Base-by-base conservation (phyloP, 2,329 filamentous ascomycete genomes). In the Talaromyces albobiverticillius region DNA sequence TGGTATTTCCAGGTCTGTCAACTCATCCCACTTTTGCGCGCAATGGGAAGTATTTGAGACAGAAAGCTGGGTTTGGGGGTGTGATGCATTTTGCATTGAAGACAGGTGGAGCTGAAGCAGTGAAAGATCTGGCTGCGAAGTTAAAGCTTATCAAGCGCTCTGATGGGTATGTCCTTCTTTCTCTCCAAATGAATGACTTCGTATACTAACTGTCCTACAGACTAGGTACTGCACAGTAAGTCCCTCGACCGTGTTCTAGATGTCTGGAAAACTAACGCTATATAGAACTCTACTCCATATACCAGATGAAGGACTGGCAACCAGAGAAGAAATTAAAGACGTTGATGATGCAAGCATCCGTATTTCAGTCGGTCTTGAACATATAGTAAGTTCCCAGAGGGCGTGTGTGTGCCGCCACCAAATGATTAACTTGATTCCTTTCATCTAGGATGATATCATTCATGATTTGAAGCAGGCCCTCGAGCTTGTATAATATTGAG, bases 351-450 rank as follows among this genome's bases (percentile, higher is more conserved):
- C 64, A 88, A 81, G 95, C 46, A 95, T 96, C 72, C 87, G 91
- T 60, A 92, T 95, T 66, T 95, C 90, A 0, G 90, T 95, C 51
- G 91, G 91, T 45, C 92, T 87, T 1, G 91, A 96, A 76, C 90
- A 95, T 71, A 93, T 95, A 67, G 54, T 56, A 52, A 53, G 54
- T 53, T 25, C 11, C 20, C 4, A n/a, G 13, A 3, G 9, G 11
- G 22, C 10, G 7, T 23, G 5, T 14, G 20, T 23, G 4, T 11
- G n/a, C 29, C 14, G 20, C 8, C 22, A 11, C 9, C 18, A 36
- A 48, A 16, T 29, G 14, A 18, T 26, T 47, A 23, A 43, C 23
- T 55, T 8, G 25, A 32, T 9, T n/a, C 6, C 5, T 4, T 31
- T 31, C 16, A n/a, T 29, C 14, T 32, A 56, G 54, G 90, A 95